Base-by-base conservation (phyloP, 495 filamentous ascomycete species). In the Podospora fimiseda region DNA sequence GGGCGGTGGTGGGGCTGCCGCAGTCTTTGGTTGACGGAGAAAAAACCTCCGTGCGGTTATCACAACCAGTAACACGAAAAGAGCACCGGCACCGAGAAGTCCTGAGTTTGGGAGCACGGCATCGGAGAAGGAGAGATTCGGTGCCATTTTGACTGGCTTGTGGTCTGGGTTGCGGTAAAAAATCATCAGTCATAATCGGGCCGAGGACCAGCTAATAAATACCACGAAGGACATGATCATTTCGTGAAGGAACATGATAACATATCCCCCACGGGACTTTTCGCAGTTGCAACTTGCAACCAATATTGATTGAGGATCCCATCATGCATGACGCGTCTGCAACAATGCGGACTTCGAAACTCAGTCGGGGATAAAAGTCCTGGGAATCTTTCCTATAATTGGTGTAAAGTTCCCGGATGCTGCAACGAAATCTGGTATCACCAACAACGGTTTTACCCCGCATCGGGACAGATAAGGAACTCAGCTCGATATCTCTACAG, bases 1-100 rank as follows among this genome's bases (percentile, higher is more conserved):
- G 1, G 60, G 60, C 5, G 36, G 45, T 47, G 44, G 8, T 16
- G 44, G 21, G 6, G 39, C 39, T 4, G 39, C 8, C 5, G 39
- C 39, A n/a, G 8, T 7, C 16, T 41, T 41, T 41, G 14, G 8
- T 6, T n/a, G 39, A n/a, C 11, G 39, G 13, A 41, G 13, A 5
- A 41, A n/a, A 5, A 41, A 41, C 5, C 16, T 4, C 16, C 39
- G 39, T 7, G 39, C 14, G 13, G 5, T 4, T 41, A 18, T n/a
- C 4, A 41, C 16, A n/a, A 41, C 14, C 8, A 41, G 11, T 4
- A 41, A 18, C 13, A 41, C 11, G 6, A 41, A 41, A n/a, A n/a
- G 6, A 4, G 39, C 39, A 5, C 5, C 39, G 16, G 16, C 39
- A n/a, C 8, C 14, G 5, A 18, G 14, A 11, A 33, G 27, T 6